phyloP scores from a whole-genome alignment of 2,329 filamentous ascomycete genomes.

The Aspergillus texensis region DNA sequence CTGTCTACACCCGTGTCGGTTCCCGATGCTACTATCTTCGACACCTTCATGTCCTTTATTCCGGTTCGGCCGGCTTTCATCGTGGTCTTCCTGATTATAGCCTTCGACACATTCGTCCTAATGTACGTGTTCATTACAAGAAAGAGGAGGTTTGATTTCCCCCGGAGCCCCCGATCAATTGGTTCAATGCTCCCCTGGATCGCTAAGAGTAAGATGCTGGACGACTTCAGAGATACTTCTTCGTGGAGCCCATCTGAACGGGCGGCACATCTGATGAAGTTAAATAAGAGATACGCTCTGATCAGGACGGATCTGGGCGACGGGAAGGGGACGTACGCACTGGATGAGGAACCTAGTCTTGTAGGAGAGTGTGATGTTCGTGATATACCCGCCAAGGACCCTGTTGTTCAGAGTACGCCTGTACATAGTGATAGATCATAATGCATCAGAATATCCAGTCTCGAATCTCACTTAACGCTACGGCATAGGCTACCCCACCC shows the following conservation, averaged over 20 bases:
- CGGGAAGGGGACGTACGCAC: conserved; percentile 8
- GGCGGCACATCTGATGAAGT: conserved; percentile 12
- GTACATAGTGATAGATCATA: background rate
- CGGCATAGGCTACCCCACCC: too few relatives aligned
- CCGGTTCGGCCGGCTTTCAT: conserved; percentile 20
- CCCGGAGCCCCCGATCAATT: conserved; percentile 21
- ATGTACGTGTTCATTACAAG: conserved; percentile 22
- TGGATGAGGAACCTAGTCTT: conserved; percentile 6
- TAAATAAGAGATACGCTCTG: conserved; percentile 15
- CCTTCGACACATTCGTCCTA: conserved; percentile 20
- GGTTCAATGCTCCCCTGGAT: conserved; percentile 24
- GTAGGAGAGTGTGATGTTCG: background rate
- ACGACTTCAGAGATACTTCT: conserved; percentile 16
- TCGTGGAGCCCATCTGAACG: conserved; percentile 15
- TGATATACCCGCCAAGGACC: background rate
- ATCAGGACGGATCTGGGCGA: background rate
- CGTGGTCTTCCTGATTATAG: conserved; percentile 21
- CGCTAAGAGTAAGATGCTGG: conserved; percentile 17
- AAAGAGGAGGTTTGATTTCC: conserved; percentile 16
- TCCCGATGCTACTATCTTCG: conserved; percentile 8
- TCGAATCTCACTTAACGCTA: too few relatives aligned
- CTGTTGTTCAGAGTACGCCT: background rate
- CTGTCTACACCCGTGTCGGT: background rate
- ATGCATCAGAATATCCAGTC: background rate
- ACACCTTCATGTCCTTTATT: conserved; percentile 17